Conservation (phyloP, 495 filamentous ascomycete species). For the Lasiosphaeriaceae sp. region DNA sequence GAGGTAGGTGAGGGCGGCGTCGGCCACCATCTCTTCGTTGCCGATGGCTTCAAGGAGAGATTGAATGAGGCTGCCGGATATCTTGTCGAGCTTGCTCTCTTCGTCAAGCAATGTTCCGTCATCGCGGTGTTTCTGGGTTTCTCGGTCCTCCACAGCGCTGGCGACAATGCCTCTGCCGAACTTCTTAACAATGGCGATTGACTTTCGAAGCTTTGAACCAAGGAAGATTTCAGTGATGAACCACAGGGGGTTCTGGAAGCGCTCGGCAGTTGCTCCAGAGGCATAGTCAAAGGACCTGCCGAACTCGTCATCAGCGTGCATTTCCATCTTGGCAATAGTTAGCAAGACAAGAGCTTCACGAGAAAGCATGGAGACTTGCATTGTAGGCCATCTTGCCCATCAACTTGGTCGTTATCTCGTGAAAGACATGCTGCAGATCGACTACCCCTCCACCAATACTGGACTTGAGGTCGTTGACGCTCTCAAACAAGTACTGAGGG, state of each 20-base stretch:
- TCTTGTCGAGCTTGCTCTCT: slow-evolving; percentile 33
- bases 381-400: slow-evolving; percentile 62
- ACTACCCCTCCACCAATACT: slow-evolving; percentile 24
- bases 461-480: slow-evolving; percentile 29
- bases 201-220: slow-evolving; percentile 42
- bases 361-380: slow-evolving; percentile 21
- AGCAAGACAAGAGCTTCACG: neutral
- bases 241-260: slow-evolving; percentile 61
- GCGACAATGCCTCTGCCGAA: slow-evolving; percentile 51
- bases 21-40: slow-evolving; percentile 47
- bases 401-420: slow-evolving; percentile 56
- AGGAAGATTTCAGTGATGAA: slow-evolving; percentile 49
- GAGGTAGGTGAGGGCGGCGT: slow-evolving; percentile 59
- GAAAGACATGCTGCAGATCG: slow-evolving; percentile 53
- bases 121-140: slow-evolving; percentile 3
- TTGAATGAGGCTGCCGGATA: slow-evolving; percentile 53
- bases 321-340: slow-evolving; percentile 47
- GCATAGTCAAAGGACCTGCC: slow-evolving; percentile 54
- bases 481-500: slow-evolving; percentile 45
- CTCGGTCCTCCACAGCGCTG: slow-evolving; percentile 37
- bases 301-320: slow-evolving; percentile 55
- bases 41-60: slow-evolving; percentile 51
- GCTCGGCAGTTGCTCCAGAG: slow-evolving; percentile 53
- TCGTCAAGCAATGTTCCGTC: neutral
- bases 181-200: slow-evolving; percentile 42